Evolutionary conservation across 208 protist species (phyloP).

Genomic region (Crithidia thermophila): DNA sequence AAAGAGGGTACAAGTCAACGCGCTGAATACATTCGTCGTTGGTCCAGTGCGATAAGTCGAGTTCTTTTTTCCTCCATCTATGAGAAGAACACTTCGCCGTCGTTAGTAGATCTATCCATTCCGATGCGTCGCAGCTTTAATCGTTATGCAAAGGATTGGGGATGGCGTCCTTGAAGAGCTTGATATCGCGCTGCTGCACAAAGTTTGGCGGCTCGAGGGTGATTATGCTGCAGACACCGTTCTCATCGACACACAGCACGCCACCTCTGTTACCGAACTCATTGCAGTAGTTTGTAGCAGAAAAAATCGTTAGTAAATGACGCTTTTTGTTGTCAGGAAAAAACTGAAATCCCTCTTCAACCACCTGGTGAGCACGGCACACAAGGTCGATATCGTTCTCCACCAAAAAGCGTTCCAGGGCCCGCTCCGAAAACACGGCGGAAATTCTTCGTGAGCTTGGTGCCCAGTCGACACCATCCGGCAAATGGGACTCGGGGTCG

Average conservation of each 20-base stretch:
- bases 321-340: conserved; percentile 96
- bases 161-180: conserved; percentile 48
- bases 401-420: conserved; percentile 96
- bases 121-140: background rate
- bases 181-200: conserved; percentile 74
- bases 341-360: conserved; percentile 99
- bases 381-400: conserved; percentile 99
- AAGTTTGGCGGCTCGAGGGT: conserved; percentile 88
- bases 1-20: too few relatives aligned
- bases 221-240: conserved; percentile 95
- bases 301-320: conserved; percentile 99
- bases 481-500: conserved; percentile 96
- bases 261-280: conserved; percentile 99
- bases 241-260: conserved; percentile 97
- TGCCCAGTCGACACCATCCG: conserved; percentile 95
- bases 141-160: conserved; percentile 27
- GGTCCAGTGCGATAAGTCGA: too few relatives aligned
- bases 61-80: too few relatives aligned
- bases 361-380: conserved; percentile 99
- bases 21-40: too few relatives aligned
- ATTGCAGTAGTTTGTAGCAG: conserved; percentile 99
- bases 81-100: background rate
- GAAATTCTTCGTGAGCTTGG: conserved; percentile 99
- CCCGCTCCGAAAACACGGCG: conserved; percentile 97
- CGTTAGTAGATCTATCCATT: conserved; percentile 2